Evolutionary conservation across 805 yeast genomes (phyloP).

Genomic region (Brettanomyces nanus): DNA sequence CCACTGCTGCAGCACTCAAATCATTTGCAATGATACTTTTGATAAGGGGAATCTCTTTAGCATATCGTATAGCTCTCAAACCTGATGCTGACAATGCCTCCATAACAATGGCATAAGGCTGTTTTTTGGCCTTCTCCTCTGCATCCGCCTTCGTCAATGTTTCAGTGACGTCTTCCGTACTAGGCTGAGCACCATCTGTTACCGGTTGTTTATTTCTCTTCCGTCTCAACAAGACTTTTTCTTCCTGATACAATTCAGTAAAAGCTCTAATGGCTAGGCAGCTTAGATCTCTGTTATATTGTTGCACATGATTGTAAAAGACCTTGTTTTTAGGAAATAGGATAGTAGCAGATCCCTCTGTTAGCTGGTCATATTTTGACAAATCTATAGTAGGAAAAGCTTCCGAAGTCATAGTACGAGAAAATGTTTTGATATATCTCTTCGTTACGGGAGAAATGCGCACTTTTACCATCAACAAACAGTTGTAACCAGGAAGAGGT

Average conservation of each 20-base stretch:
- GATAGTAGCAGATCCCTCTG: slow-evolving; percentile 81
- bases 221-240: slow-evolving; percentile 18
- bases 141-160: too few species aligned
- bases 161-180: slow-evolving; percentile 9
- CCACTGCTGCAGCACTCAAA: slow-evolving; percentile 76
- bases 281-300: slow-evolving; percentile 88
- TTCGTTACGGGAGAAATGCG: too few species aligned
- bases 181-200: slow-evolving; percentile 10
- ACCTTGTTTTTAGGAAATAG: slow-evolving; percentile 81
- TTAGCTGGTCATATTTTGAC: slow-evolving; percentile 25
- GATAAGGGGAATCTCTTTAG: slow-evolving; percentile 78
- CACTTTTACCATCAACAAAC: too few species aligned
- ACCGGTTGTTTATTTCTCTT: slow-evolving; percentile 19
- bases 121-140: slow-evolving; percentile 9
- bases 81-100: slow-evolving; percentile 97
- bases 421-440: too few species aligned
- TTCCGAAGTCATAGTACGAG: background rate
- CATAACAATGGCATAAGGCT: slow-evolving; percentile 55
- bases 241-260: slow-evolving; percentile 51
- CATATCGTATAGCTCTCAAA: slow-evolving; percentile 86
- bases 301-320: slow-evolving; percentile 94
- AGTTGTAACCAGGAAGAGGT: too few species aligned
- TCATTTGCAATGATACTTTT: slow-evolving; percentile 82
- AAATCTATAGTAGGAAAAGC: slow-evolving; percentile 11
- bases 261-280: slow-evolving; percentile 82